phyloP scores from a whole-genome alignment of 1,284 basidiomycete species.

The Cryptococcus deneoformans region DNA sequence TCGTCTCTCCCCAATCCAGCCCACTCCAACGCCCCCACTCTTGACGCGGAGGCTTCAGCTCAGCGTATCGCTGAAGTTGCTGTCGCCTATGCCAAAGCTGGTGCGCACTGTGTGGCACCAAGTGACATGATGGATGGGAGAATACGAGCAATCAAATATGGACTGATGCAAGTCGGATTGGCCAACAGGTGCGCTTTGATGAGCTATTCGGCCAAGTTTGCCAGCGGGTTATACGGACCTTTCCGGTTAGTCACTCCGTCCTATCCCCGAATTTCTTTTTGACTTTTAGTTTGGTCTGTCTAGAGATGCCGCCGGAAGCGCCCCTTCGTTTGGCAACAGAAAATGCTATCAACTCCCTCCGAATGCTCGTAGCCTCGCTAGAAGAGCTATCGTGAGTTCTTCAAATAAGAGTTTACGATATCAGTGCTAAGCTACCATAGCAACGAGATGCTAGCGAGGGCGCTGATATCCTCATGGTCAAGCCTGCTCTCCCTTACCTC shows the following conservation, averaged over 20 bases:
- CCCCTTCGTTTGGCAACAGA: conserved; percentile 89
- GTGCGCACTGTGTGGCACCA: conserved; percentile 96
- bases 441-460: conserved; percentile 88
- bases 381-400: conserved; percentile 81
- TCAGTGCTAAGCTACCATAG: conserved; percentile 51
- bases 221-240: conserved; percentile 93
- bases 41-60: conserved; percentile 69
- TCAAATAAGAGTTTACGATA: neutral
- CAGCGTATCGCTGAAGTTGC: conserved; percentile 88
- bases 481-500: conserved; percentile 92
- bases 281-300: neutral
- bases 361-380: conserved; percentile 80
- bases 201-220: conserved; percentile 99
- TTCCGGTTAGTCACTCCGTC: conserved; percentile 64
- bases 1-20: conserved; percentile 38
- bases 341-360: conserved; percentile 98
- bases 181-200: conserved; percentile 89
- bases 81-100: conserved; percentile 86
- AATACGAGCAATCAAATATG: conserved; percentile 82
- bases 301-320: conserved; percentile 93
- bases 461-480: conserved; percentile 99
- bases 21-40: conserved; percentile 38
- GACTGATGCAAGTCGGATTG: conserved; percentile 73
- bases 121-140: conserved; percentile 99
- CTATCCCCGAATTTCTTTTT: too few relatives aligned